Percentiles rank a stretch among this genome's conserved stretches.
These are phyloP conservation scores for Solanum gandarillasii DNA, from an alignment of 257 asterid species.

Conservation along the genomic window DNA sequence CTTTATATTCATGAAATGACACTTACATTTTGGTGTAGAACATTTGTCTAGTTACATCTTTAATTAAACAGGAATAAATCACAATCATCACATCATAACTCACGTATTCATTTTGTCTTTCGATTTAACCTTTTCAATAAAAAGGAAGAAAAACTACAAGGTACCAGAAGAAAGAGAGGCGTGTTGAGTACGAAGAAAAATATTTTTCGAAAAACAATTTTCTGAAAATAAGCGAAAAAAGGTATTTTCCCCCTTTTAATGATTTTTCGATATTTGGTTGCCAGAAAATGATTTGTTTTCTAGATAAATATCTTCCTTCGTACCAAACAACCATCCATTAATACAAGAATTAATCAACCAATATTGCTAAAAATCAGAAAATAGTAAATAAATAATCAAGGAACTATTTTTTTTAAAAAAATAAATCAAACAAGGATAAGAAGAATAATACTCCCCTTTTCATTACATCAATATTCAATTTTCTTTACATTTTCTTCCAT, in stretches of 20 bases:
- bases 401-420: background rate
- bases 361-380: background rate
- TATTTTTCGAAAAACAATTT: background rate
- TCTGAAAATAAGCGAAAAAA: background rate
- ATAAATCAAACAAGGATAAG: background rate
- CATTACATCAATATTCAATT: background rate
- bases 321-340: background rate
- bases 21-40: background rate
- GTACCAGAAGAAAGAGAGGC: background rate
- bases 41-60: background rate
- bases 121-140: background rate
- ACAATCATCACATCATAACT: background rate
- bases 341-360: background rate
- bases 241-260: background rate
- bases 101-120: background rate
- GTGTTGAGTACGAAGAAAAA: rapidly evolving
- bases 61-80: background rate
- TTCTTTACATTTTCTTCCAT: background rate
- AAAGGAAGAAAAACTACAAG: background rate
- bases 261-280: background rate
- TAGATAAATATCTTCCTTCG: background rate
- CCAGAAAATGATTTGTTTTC: background rate
- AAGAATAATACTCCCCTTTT: background rate
- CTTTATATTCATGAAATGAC: background rate
- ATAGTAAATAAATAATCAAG: background rate